Base-by-base conservation (phyloP, 306 rosid species). In the Sicyos edulis region DNA sequence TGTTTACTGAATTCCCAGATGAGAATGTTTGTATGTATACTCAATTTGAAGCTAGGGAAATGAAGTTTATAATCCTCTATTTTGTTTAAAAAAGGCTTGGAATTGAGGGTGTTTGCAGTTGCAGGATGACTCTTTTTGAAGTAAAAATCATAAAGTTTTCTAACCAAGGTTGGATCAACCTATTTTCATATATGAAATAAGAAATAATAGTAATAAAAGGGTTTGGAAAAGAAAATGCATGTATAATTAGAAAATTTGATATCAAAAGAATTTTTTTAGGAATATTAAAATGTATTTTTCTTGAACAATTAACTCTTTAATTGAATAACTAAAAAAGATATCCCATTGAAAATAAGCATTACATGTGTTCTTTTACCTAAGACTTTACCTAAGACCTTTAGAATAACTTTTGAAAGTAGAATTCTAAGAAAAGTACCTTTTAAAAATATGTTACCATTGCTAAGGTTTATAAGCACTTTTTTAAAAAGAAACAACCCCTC, bases 1-100 rank as follows among this genome's bases (percentile, higher is more conserved):
- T 42, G 53, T 64, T 64, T 64, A 64, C 52, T 19, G 24, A 40
- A 10, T 42, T 64, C 24, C 29, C 70, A 1, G 52, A 64, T 64
- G 53, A 40, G 42, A 21, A 56, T 42, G 53, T 40, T 40, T 64
- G 32, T 19, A 10, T 64, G 52, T 17, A 64, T 40, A 50, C 70
- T 64, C 70, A 64, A 19, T 64, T 15, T 42, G 26, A 62, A 16
- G 50, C 20, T 15, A 44, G 68, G 32, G 50, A 64, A 63, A 45
- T 40, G 24, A 40, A 64, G 15, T 37, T 40, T 17, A 17, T n/a
- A 42, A 37, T 42, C 53, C 52, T n/a, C 20, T 64, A 17, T 62
- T 62, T 62, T 62, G 69, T 34, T 62, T 0, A n/a, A 62, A 62
- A 8, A 34, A n/a, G 14, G 14, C 13, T 34, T 13, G 11, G 19